Evolutionary conservation across 345 rosid species (phyloP), one percentile per base, ranked within the genome.

Genomic region (Draba incana): DNA sequence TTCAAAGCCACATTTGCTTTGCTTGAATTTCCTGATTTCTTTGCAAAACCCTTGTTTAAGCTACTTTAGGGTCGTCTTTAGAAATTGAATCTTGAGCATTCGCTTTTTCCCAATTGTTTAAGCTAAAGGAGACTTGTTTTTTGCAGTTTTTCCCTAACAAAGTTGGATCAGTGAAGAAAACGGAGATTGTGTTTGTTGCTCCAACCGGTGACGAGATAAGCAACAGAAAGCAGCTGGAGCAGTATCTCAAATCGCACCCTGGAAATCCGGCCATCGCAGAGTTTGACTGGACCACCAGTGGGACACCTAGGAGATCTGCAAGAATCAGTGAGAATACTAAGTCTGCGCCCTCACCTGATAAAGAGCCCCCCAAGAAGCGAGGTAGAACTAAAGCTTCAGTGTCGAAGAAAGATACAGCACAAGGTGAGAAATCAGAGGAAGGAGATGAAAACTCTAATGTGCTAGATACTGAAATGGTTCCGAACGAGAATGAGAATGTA

Each of bases 251-350:
- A 62, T 75, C 95, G 2, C 79, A 88, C 73, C 86, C 89, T 58
- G 90, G 88, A 33, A 86, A 76, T 76, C 95, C 90, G 1, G 73
- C 82, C 1, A 57, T 81, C 41, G 6, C 86, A 0, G 89, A 85
- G 71, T 88, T 90, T 69, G 95, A 90, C 56, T 90, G 97, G 97
- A 84, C 85, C 8, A 85, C 88, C 15, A 89, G 92, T 64, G 95
- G 86, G 79, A 82, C 86, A 24, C 95, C 92, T 14, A 86, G 95
- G 82, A 82, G 97, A 77, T 88, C 95, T 11, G 82, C 97, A 48
- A 88, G 95, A 71, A 84, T 90, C 79, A 82, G 88, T 56, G 90
- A 77, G 70, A 90, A 86, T 82, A 74, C 68, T 27, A 90, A 88
- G 79, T 81, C 92, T 23, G 71, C 87, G 27, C 92, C 95, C 7